Percentiles rank a stretch among this genome's conserved stretches.
Conservation (phyloP, 169 alveolate genomes). For the Babesia ovis region DNA sequence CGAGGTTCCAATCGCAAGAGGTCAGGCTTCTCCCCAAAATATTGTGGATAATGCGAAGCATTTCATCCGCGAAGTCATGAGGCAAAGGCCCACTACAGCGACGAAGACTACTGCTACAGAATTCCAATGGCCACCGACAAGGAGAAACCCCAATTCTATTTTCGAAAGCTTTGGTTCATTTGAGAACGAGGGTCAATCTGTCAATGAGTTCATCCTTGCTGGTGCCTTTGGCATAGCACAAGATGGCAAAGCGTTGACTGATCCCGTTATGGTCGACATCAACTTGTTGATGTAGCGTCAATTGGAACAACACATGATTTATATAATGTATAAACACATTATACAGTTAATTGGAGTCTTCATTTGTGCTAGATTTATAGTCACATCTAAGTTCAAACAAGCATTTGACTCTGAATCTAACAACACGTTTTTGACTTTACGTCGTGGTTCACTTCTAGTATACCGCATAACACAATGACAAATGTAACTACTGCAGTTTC, state of each 20-base stretch:
- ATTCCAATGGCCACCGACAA: slow-evolving; percentile 55
- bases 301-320: too few relatives aligned
- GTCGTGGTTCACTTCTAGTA: too few relatives aligned
- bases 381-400: too few relatives aligned
- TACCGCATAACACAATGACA: too few relatives aligned
- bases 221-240: slow-evolving; percentile 22
- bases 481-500: background rate
- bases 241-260: background rate
- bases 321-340: too few relatives aligned
- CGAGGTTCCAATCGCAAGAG: slow-evolving; percentile 42
- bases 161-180: slow-evolving; percentile 5
- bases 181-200: background rate
- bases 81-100: slow-evolving; percentile 29
- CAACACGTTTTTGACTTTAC: too few relatives aligned
- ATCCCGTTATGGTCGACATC: slow-evolving; percentile 26
- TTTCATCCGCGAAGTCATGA: slow-evolving; percentile 26
- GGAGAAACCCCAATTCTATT: slow-evolving; percentile 16
- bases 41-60: slow-evolving; percentile 27
- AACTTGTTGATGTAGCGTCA: too few relatives aligned
- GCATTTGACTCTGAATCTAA: too few relatives aligned
- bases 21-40: slow-evolving; percentile 11
- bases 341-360: too few relatives aligned
- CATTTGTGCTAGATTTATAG: too few relatives aligned
- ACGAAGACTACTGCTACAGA: background rate
- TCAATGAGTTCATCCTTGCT: slow-evolving; percentile 19